phyloP scores from a whole-genome alignment of 306 rosid genomes.

The Hippophae gyantsensis region DNA sequence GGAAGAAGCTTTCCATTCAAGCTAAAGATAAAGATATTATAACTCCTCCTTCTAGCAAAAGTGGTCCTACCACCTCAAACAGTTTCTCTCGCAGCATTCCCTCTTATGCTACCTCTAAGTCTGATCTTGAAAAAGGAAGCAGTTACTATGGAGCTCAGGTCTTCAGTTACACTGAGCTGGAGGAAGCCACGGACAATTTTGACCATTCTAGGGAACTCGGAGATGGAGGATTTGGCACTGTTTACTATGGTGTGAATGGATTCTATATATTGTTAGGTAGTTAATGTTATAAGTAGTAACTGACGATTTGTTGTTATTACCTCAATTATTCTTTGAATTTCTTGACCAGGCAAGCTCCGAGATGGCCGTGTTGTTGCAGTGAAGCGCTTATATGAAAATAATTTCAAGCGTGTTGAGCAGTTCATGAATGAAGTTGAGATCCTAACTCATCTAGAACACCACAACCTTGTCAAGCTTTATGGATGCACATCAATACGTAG shows the following conservation, averaged over 20 bases:
- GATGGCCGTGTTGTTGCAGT: conserved; percentile 91
- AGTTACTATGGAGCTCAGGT: conserved; percentile 62
- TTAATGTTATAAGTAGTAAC: conserved; percentile 3
- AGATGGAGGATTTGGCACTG: conserved; percentile 92
- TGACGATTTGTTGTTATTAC: not conserved
- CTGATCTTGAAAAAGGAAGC: conserved; percentile 33
- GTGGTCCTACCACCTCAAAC: conserved; percentile 25
- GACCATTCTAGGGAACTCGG: conserved; percentile 66
- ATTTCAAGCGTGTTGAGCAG: conserved; percentile 55
- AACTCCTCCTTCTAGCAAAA: conserved; percentile 42
- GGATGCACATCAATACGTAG: conserved; percentile 83
- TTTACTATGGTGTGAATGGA: conserved; percentile 60
- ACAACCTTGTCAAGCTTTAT: conserved; percentile 59
- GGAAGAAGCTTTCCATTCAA: conserved; percentile 5
- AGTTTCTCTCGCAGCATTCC: conserved; percentile 41
- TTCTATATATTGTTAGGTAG: not conserved
- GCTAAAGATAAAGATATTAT: conserved; percentile 32
- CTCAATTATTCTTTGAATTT: conserved; percentile 13
- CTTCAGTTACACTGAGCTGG: conserved; percentile 60
- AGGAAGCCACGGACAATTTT: conserved; percentile 64
- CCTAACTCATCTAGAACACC: conserved; percentile 47
- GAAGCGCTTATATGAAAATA: conserved; percentile 77
- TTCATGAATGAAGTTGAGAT: conserved; percentile 82
- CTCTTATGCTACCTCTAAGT: conserved; percentile 43
- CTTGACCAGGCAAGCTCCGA: conserved; percentile 46